phyloP scores from a whole-genome alignment of 163 green algal genomes.

The Chloromonas sp. region DNA sequence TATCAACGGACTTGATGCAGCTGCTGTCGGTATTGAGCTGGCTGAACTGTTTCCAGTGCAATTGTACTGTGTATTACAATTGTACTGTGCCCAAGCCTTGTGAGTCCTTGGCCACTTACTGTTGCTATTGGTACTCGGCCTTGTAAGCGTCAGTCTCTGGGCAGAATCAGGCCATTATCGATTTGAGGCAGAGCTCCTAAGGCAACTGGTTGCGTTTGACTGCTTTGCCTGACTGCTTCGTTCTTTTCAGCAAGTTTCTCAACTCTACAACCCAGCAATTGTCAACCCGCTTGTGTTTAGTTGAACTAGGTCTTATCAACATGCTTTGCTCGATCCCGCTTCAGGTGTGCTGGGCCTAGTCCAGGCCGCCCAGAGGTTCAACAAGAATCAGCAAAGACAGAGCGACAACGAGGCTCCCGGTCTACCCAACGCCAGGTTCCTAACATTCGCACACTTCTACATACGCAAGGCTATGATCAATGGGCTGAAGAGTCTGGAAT shows the following conservation, averaged over 20 bases:
- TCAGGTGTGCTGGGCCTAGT: not conserved
- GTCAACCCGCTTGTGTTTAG: not conserved
- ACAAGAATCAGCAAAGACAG: not conserved
- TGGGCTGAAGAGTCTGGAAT: not conserved
- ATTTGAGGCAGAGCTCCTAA: slow-evolving; percentile 1
- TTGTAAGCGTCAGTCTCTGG: slow-evolving; percentile 44
- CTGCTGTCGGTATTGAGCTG: not conserved
- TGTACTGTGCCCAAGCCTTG: not conserved
- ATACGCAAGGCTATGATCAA: slow-evolving; percentile 6
- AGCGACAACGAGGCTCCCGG: too few species aligned
- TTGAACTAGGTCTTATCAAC: not conserved
- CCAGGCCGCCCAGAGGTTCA: not conserved
- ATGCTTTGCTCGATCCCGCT: too few species aligned
- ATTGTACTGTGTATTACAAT: too few species aligned
- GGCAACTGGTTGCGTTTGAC: not conserved
- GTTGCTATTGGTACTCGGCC: slow-evolving; percentile 47
- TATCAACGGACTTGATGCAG: not conserved
- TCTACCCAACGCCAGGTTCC: not conserved
- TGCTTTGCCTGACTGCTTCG: not conserved
- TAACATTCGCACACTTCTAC: slow-evolving; percentile 5
- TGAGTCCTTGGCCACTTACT: slow-evolving; percentile 50
- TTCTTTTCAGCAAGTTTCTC: not conserved
- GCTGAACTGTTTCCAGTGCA: slow-evolving; percentile 1
- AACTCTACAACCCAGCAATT: not conserved
- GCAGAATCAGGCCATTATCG: slow-evolving; percentile 33